phyloP scores from a whole-genome alignment of 768 basidiomycete species.

The Kondoa malvinella region DNA sequence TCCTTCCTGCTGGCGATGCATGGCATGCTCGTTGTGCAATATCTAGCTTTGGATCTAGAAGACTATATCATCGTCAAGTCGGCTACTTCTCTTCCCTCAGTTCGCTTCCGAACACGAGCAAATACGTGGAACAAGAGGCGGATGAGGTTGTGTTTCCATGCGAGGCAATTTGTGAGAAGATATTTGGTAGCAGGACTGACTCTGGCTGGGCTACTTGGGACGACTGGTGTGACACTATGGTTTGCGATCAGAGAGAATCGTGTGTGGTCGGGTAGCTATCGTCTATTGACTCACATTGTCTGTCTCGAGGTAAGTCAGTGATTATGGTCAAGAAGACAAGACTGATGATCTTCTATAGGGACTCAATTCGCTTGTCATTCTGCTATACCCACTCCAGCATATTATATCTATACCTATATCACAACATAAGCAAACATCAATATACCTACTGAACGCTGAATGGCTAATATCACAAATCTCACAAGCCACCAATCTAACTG shows the following conservation, averaged over 20 bases:
- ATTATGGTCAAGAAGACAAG: background rate
- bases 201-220: background rate
- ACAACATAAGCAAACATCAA: background rate
- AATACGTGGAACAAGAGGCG: background rate
- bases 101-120: background rate
- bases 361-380: background rate
- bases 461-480: background rate
- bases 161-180: background rate
- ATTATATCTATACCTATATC: background rate
- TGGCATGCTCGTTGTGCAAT: background rate
- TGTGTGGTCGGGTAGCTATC: background rate
- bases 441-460: background rate
- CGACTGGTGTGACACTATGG: background rate
- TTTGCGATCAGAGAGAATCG: background rate
- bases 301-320: background rate
- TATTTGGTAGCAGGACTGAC: background rate
- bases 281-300: background rate
- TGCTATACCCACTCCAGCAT: background rate
- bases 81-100: background rate
- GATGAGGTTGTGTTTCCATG: background rate
- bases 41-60: background rate
- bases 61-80: background rate
- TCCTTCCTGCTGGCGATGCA: background rate
- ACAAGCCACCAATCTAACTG: background rate
- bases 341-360: too few species aligned